Base-by-base conservation (phyloP, 169 alveolate genomes). In the Plasmodium cynomolgi region DNA sequence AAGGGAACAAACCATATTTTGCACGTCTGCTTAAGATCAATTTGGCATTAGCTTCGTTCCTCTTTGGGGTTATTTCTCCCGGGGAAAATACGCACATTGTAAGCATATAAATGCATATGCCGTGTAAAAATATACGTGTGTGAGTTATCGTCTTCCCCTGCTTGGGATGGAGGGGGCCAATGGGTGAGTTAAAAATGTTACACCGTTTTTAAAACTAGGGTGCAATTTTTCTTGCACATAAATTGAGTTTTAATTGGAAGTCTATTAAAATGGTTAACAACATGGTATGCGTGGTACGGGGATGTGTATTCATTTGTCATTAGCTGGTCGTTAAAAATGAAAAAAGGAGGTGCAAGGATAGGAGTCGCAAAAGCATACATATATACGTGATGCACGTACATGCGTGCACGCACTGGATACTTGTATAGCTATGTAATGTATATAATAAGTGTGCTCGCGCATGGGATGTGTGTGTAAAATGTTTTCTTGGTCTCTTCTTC, bases 251-350 rank as follows among this genome's bases (percentile, higher is more conserved):
- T 84, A 84, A 71, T 84, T 84, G 75, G 44, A n/a, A 41, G 54
- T 84, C 80, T 41, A 84, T 84, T 84, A 71, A 84, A 84, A 56
- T 31, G 92, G 3, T 84, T 71, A 84, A 72, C 72, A 84, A 23
- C 92, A 11, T 34, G 15, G 71, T 41, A 72, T 20, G 71, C 26
- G 26, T 34, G 15, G 41, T 41, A 72, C n/a, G 44, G 47, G 41
- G 31, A 71, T 71, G 41, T 41, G 41, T 41, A 72, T 84, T 71
- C 37, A 7, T 68, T 71, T 84, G 54, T 72, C 83, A 39, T 71
- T 44, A 71, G 83, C 54, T 84, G 77, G 54, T 84, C 54, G 77
- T 54, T 84, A 84, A 44, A 84, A 84, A 84, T 68, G 74, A 84
- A 39, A 84, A 84, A 81, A 47, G 44, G 73, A 34, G 77, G 37